phyloP scores from a whole-genome alignment of 345 rosid genomes.

The Cardamine occulta region DNA sequence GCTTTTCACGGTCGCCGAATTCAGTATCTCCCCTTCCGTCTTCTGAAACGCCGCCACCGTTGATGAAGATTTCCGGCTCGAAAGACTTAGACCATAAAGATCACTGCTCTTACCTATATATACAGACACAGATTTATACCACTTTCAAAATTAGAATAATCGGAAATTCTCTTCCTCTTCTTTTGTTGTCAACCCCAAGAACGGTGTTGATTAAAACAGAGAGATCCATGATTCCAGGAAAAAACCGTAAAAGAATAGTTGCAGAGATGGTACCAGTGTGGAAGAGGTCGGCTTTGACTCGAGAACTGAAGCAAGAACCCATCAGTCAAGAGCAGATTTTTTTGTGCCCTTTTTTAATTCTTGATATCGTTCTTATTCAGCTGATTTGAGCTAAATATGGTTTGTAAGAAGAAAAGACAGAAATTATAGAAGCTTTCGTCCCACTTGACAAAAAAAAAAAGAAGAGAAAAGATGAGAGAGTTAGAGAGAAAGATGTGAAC shows the following conservation, averaged over 20 bases:
- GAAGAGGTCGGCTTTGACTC: constrained; percentile 36
- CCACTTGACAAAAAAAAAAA: neutral
- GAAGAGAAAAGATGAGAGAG: neutral
- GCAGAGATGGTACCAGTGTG: constrained; percentile 36
- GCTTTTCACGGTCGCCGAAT: constrained; percentile 67
- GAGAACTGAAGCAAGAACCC: constrained; percentile 47
- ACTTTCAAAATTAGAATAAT: neutral
- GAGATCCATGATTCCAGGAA: neutral
- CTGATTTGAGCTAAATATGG: constrained; percentile 27
- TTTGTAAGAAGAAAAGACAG: neutral
- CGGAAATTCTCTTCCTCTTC: neutral
- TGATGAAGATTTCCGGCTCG: constrained; percentile 58
- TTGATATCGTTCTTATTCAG: constrained; percentile 15
- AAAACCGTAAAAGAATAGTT: neutral
- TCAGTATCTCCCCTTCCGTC: constrained; percentile 90
- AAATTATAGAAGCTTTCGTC: constrained; percentile 16
- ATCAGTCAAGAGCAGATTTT: constrained; percentile 26
- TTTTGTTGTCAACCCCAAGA: neutral
- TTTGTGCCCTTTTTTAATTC: neutral
- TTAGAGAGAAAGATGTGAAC: constrained; percentile 36
- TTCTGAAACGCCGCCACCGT: constrained; percentile 62
- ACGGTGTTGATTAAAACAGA: constrained; percentile 2
- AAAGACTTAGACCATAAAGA: constrained; percentile 46
- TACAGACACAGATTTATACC: neutral
- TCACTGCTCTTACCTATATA: constrained; percentile 46